Evolutionary conservation across 345 rosid genomes (phyloP).

Genomic region (Angophora floribunda): DNA sequence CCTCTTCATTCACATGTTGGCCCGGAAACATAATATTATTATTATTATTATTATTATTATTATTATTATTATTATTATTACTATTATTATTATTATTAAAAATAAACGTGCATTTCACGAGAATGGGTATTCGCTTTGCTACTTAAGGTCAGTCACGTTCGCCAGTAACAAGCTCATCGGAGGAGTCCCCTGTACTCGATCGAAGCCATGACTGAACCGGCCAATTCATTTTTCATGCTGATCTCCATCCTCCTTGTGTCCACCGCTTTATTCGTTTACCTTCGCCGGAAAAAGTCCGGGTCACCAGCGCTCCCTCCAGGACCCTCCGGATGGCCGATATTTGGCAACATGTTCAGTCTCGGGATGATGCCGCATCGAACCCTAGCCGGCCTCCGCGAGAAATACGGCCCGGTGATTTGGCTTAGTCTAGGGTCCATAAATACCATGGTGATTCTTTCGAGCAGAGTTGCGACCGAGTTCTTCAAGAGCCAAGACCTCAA

Average conservation of each 20-base stretch:
- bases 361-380: conserved; percentile 39
- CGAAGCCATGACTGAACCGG: not conserved
- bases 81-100: rapidly evolving
- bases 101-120: not conserved
- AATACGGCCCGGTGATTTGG: conserved; percentile 33
- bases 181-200: not conserved
- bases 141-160: not conserved
- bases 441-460: conserved; percentile 36
- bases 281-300: not conserved
- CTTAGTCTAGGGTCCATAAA: conserved; percentile 32
- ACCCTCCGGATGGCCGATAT: conserved; percentile 49
- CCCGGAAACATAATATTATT: not conserved
- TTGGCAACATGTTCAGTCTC: conserved; percentile 42
- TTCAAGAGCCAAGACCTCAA: conserved; percentile 51
- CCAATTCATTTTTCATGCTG: not conserved
- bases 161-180: not conserved
- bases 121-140: not conserved
- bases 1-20: too few species aligned
- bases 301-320: conserved; percentile 32
- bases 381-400: conserved; percentile 13
- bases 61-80: too few species aligned
- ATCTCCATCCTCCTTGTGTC: not conserved
- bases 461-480: conserved; percentile 31
- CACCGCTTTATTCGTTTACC: not conserved
- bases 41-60: too few species aligned